Evolutionary conservation across 1,284 basidiomycete species (phyloP), one percentile per base, ranked within the genome.

Genomic region (Ustilago hordei): DNA sequence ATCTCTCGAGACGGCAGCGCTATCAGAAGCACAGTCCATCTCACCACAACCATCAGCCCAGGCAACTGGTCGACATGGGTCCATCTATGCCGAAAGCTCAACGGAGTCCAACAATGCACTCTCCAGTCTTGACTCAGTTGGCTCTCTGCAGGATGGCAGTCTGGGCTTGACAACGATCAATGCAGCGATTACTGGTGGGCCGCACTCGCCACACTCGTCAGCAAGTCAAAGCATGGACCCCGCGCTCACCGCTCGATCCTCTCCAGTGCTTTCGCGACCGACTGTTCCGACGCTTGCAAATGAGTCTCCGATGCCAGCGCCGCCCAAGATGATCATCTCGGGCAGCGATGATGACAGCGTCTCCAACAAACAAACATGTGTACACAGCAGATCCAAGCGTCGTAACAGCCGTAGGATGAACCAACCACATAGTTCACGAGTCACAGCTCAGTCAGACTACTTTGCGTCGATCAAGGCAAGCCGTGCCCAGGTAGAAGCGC

Each of bases 81-180:
- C 75, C 1, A 34, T 54, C 4, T 78, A 78, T 32, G 68, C 76
- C 2, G 76, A 75, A 23, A 78, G 76, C 62, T 78, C 68, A 13
- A 78, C 76, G 28, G 76, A 75, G 38, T 75, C 76, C 43, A 78
- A 78, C 45, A 66, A 64, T 4, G 64, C 72, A 13, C 43, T 74
- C 19, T 78, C 76, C 7, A 78, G 76, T 52, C 61, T 78, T 2
- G 71, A 72, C 0, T 78, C 76, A 4, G 68, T 69, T 4, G 72
- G 58, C 6, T 78, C 68, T 4, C 52, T 78, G 8, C 71, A 70
- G 7, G 65, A 60, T 19, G 76, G 76, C 11, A 78, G 76, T 35
- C 39, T 78, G 36, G 76, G 73, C 13, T 41, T 75, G 54, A 69
- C 76, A 4, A 57, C 64, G 19, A 78, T 78, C 69, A 76, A 76